Percentiles rank a stretch among this genome's conserved stretches.
Evolutionary conservation across 495 filamentous ascomycete genomes (phyloP).

Genomic region (Trichoderma virens): DNA sequence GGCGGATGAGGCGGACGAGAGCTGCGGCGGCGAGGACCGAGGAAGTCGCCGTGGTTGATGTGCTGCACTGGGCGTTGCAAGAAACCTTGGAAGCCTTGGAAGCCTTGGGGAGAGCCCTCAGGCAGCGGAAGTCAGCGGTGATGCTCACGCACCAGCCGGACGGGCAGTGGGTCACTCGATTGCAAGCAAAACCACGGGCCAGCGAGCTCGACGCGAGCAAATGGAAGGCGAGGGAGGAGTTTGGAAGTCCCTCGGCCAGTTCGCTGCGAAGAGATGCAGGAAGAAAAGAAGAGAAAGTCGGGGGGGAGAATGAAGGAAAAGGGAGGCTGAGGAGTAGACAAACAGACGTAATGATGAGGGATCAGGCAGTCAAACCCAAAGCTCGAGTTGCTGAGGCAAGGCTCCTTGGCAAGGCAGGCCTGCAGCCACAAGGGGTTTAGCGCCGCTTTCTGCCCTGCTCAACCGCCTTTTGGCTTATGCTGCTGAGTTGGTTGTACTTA

Average conservation of each 20-base stretch:
- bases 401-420: neutral
- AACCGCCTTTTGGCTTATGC: neutral
- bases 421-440: neutral
- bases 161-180: neutral
- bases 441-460: constrained; percentile 1
- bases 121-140: constrained; percentile 1
- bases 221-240: neutral
- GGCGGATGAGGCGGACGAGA: no score
- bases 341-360: constrained; percentile 8
- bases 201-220: neutral
- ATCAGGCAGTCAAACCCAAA: constrained; percentile 8
- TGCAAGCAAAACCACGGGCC: neutral
- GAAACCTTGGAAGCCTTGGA: neutral
- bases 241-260: neutral
- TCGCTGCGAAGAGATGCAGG: neutral
- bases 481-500: no score
- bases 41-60: neutral
- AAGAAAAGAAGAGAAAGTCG: neutral
- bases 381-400: neutral
- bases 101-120: neutral
- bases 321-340: constrained; percentile 4
- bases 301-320: neutral
- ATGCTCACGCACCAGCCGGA: constrained; percentile 8
- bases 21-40: no score
- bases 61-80: neutral